Percentiles rank a stretch among this genome's conserved stretches.
Evolutionary conservation across 495 filamentous ascomycete species (phyloP).

Genomic region (Aspergillus wentii): DNA sequence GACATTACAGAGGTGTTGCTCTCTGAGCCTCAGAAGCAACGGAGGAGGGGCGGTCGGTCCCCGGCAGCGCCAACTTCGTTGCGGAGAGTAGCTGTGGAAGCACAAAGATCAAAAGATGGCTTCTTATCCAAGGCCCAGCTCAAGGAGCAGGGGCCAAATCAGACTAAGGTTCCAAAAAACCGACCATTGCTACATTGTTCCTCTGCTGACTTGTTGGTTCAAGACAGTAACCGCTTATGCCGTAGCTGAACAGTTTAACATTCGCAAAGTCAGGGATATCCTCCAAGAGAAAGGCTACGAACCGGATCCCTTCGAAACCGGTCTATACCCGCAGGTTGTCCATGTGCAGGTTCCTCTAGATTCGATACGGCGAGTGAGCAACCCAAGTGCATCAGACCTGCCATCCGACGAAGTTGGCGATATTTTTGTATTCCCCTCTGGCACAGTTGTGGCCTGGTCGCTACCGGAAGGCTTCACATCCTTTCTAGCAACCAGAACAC

Average conservation of each 20-base stretch:
- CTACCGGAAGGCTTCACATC: slow-evolving; percentile 66
- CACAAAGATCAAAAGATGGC: slow-evolving; percentile 52
- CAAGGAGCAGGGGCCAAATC: slow-evolving; percentile 36
- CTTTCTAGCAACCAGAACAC: slow-evolving; percentile 65
- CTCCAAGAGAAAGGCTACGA: slow-evolving; percentile 65
- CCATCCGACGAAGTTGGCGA: slow-evolving; percentile 67
- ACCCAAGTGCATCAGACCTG: slow-evolving; percentile 53
- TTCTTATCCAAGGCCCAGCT: slow-evolving; percentile 34
- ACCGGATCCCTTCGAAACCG: slow-evolving; percentile 56
- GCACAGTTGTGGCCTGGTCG: slow-evolving; percentile 90
- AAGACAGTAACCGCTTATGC: slow-evolving; percentile 76
- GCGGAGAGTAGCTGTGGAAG: slow-evolving; percentile 54
- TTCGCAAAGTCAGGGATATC: slow-evolving; percentile 65
- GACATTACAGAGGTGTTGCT: slow-evolving; percentile 13
- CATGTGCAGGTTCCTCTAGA: slow-evolving; percentile 56
- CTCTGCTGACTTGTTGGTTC: slow-evolving; percentile 20
- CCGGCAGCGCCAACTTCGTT: slow-evolving; percentile 51
- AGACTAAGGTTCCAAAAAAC: slow-evolving; percentile 31
- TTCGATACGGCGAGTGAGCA: slow-evolving; percentile 44
- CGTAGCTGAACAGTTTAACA: slow-evolving; percentile 81
- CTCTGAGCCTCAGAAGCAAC: slow-evolving; percentile 31
- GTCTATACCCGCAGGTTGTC: slow-evolving; percentile 61
- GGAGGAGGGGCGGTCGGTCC: slow-evolving; percentile 37
- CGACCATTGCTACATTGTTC: not conserved
- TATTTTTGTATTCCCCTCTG: slow-evolving; percentile 95